Conservation (phyloP, 2,329 filamentous ascomycete species). For the Aspergillus cejpii region DNA sequence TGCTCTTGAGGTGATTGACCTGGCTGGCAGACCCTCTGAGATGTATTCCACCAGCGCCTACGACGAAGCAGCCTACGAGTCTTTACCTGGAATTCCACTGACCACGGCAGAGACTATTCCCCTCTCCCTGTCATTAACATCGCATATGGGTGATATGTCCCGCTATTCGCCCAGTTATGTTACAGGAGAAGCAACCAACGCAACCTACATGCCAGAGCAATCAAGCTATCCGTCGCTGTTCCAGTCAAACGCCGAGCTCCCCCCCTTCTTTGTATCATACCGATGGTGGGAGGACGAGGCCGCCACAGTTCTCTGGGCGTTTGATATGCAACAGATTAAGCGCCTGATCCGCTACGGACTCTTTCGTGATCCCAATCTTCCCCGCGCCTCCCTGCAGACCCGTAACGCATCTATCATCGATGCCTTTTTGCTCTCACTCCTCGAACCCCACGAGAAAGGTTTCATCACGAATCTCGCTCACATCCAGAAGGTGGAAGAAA, state of each 20-base stretch:
- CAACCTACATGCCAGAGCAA: constrained; percentile 13
- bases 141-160: constrained; percentile 10
- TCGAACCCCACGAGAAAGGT: constrained; percentile 23
- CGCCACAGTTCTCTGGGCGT: constrained; percentile 34
- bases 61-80: constrained; percentile 3
- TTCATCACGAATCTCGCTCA: constrained; percentile 28
- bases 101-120: background rate
- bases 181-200: constrained; percentile 2
- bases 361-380: constrained; percentile 31
- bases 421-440: constrained; percentile 26
- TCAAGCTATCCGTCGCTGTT: constrained; percentile 28
- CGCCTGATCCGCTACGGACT: constrained; percentile 35
- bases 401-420: constrained; percentile 32
- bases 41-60: constrained; percentile 5
- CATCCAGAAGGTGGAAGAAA: constrained; percentile 37
- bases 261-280: constrained; percentile 29
- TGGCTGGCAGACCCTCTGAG: background rate
- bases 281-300: constrained; percentile 41
- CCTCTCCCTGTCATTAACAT: constrained; percentile 1
- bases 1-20: background rate
- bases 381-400: constrained; percentile 29
- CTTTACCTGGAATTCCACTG: background rate
- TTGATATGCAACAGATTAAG: constrained; percentile 33
- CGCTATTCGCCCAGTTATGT: constrained; percentile 8
- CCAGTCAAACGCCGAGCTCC: constrained; percentile 25